These are phyloP conservation scores for Myriosclerotinia scirpicola DNA, from an alignment of 2,329 filamentous ascomycete genomes.

Conservation along the genomic window DNA sequence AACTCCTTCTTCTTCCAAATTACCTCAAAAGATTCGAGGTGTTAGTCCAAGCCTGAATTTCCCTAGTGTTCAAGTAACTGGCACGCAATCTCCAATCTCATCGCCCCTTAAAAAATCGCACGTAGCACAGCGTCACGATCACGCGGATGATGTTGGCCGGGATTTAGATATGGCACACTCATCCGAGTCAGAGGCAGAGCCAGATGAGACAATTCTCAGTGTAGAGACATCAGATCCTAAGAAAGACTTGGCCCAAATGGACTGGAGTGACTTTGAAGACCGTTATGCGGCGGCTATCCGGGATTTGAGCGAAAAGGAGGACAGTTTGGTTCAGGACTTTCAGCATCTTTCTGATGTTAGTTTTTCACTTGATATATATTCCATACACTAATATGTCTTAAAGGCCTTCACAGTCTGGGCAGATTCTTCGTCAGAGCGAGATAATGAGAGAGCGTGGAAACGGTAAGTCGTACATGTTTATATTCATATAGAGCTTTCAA, in stretches of 20 bases:
- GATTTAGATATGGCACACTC: constrained; percentile 1
- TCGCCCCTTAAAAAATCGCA: constrained; percentile 21
- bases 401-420: constrained; percentile 86
- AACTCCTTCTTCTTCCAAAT: constrained; percentile 19
- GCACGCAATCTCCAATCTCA: constrained; percentile 11
- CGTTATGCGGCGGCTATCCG: constrained; percentile 67
- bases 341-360: constrained; percentile 56
- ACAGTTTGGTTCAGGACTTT: constrained; percentile 65
- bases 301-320: constrained; percentile 63
- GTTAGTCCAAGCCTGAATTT: constrained; percentile 2
- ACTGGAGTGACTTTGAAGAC: constrained; percentile 74
- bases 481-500: constrained; percentile 1
- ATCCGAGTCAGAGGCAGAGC: background rate
- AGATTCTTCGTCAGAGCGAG: constrained; percentile 66
- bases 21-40: constrained; percentile 21
- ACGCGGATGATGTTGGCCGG: background rate
- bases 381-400: constrained; percentile 8
- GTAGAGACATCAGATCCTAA: constrained; percentile 2
- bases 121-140: constrained; percentile 6
- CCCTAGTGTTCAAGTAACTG: constrained; percentile 17
- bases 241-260: constrained; percentile 47
- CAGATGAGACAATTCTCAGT: constrained; percentile 2
- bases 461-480: constrained; percentile 50
- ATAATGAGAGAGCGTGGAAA: constrained; percentile 75
- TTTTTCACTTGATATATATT: background rate